Base-by-base conservation (phyloP, 768 basidiomycete species). In the Lentinula guzmanii region DNA sequence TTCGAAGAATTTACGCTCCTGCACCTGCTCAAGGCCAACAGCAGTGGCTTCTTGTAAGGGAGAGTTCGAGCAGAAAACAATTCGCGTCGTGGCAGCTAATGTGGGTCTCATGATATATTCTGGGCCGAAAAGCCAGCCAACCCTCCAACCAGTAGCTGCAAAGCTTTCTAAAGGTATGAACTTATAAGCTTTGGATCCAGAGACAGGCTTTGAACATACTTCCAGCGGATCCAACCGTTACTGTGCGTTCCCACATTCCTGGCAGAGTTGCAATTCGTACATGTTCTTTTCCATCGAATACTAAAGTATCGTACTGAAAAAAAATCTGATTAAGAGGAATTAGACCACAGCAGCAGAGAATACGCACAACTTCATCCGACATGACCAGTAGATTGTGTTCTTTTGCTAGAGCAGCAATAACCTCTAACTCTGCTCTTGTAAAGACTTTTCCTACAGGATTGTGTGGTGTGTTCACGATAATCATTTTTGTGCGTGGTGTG, bases 401-500 rank as follows among this genome's bases (percentile, higher is more conserved):
- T 70, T 93, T 86, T 3, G 95, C 95, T 24, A 99, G 74, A 56
- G 80, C 83, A 34, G 95, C 95, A 61, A 99, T 93, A 57, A 82
- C 77, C 65, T 91, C 86, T 2, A 99, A 82, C 72, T 99, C 97
- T 52, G 81, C 69, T 61, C 81, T 82, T 5, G 87, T 90, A 72
- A 97, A 98, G 39, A 98, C 93, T 74, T 99, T 99, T 52, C 97
- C 97, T n/a, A 98, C 84, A 24, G 97, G 97, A 73, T 98, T 98
- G 74, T 98, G 95, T 5, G 95, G 94, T 2, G 96, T 98, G 74
- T 97, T 98, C 66, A 97, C 79, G 65, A 97, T 91, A 64, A 98
- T 93, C 74, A 95, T 91, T 74, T 98, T 99, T 6, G 95, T 89
- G 55, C 89, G 87, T 10, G 92, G 83, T 4, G 94, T 94, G 70